A percentile compares a stretch with the other conserved stretches of the same genome.
Evolutionary conservation across 148 eudicot genomes (phyloP).

Genomic region (Drosera capensis): DNA sequence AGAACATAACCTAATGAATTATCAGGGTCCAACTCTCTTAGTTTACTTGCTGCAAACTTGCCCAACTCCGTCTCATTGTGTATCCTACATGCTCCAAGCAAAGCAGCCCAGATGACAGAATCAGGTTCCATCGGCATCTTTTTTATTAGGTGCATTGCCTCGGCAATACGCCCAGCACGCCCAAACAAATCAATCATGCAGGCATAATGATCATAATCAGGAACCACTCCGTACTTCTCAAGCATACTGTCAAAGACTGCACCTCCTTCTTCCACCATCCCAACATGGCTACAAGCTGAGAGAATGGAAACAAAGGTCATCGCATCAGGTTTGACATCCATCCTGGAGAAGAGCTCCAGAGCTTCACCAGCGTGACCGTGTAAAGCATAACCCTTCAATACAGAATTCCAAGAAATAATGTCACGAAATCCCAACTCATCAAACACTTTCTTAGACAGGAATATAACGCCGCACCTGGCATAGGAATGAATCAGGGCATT

Average conservation of each 20-base stretch:
- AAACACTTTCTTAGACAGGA: slow-evolving; percentile 23
- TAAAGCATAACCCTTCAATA: slow-evolving; percentile 39
- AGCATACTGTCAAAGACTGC: slow-evolving; percentile 23
- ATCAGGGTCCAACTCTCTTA: slow-evolving; percentile 35
- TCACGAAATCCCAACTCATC: slow-evolving; percentile 21
- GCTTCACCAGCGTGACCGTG: slow-evolving; percentile 32
- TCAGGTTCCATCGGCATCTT: slow-evolving; percentile 45
- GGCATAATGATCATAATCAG: slow-evolving; percentile 43
- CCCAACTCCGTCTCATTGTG: slow-evolving; percentile 28
- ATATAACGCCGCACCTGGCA: slow-evolving; percentile 34
- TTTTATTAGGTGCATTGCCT: slow-evolving; percentile 25
- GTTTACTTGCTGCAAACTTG: slow-evolving; percentile 19
- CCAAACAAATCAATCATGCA: slow-evolving; percentile 47
- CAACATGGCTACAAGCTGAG: slow-evolving; percentile 54
- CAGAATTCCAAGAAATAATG: slow-evolving; percentile 41
- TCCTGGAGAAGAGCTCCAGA: slow-evolving; percentile 14
- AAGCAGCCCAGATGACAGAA: slow-evolving; percentile 41
- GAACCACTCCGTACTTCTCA: slow-evolving; percentile 20
- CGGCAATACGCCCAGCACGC: slow-evolving; percentile 26
- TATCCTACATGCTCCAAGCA: slow-evolving; percentile 42
- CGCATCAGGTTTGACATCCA: slow-evolving; percentile 32
- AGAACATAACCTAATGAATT: slow-evolving; percentile 34
- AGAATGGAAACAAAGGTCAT: slow-evolving; percentile 40
- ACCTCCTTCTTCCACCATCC: slow-evolving; percentile 37
- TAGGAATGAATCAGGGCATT: slow-evolving; percentile 42